Conservation (phyloP, 2,329 filamentous ascomycete genomes). For the Pestalotiopsis sp. region DNA sequence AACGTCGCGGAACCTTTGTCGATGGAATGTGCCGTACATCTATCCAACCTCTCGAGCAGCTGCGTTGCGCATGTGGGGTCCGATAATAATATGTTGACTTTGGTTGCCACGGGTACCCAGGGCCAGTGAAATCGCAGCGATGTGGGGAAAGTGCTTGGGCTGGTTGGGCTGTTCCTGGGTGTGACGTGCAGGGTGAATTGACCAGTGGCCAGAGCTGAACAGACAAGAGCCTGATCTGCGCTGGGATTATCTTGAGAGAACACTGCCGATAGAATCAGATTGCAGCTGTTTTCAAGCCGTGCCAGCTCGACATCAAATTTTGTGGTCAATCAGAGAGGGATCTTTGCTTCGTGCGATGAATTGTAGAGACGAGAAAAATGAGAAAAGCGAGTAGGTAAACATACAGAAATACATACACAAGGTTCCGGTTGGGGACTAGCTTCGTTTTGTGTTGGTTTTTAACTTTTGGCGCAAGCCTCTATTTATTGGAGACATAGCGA, state of each 20-base stretch:
- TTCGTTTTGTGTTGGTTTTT: too few species aligned
- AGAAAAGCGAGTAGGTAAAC: too few species aligned
- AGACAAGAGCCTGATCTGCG: background rate
- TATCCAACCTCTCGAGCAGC: background rate
- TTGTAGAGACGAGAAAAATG: too few species aligned
- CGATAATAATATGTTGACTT: background rate
- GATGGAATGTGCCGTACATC: slow-evolving; percentile 25
- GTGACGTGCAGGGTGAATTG: background rate
- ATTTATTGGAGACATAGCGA: too few species aligned
- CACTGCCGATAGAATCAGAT: too few species aligned
- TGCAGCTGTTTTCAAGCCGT: too few species aligned
- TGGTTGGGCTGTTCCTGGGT: background rate
- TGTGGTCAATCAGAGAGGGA: too few species aligned
- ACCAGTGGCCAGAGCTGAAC: background rate
- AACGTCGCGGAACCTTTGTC: slow-evolving; percentile 23
- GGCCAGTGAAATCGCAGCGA: background rate
- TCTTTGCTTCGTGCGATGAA: too few species aligned
- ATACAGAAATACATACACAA: too few species aligned
- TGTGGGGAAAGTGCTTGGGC: background rate
- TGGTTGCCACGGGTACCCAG: background rate
- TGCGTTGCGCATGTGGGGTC: background rate
- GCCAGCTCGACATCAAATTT: too few species aligned
- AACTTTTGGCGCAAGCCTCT: too few species aligned
- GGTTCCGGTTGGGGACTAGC: too few species aligned
- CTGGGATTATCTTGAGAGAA: background rate